Conservation (phyloP, 805 yeast species). For the Kodamaea laetipori region DNA sequence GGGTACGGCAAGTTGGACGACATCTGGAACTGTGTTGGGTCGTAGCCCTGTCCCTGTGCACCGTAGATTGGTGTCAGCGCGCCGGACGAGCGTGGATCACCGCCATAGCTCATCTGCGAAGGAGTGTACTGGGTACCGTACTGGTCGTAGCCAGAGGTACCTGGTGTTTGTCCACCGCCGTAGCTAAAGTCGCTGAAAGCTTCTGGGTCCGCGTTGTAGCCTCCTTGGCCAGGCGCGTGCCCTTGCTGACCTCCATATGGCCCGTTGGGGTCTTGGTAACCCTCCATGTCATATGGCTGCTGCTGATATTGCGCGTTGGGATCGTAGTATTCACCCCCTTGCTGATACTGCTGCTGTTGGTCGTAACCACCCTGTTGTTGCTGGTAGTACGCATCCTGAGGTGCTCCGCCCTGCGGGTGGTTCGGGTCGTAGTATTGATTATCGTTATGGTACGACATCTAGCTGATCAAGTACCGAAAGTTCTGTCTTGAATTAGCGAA, state of each 20-base stretch:
- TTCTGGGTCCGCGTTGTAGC: conserved; percentile 54
- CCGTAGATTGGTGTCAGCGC: conserved; percentile 94
- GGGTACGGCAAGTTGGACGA: conserved; percentile 93
- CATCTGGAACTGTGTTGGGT: conserved; percentile 65
- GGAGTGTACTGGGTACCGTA: conserved; percentile 77
- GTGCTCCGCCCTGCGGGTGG: conserved; percentile 30
- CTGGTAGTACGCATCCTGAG: conserved; percentile 25
- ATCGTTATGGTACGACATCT: conserved; percentile 66
- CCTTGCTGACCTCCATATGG: conserved; percentile 23
- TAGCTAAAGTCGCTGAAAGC: conserved; percentile 69
- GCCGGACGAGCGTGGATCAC: conserved; percentile 80
- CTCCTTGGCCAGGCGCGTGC: conserved; percentile 48
- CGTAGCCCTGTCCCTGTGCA: conserved; percentile 53
- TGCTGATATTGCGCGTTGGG: conserved; percentile 49
- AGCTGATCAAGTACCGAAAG: neutral
- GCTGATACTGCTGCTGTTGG: conserved; percentile 28
- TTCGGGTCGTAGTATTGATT: conserved; percentile 43
- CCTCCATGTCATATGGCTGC: conserved; percentile 51
- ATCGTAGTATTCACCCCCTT: conserved; percentile 53
- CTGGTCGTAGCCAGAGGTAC: conserved; percentile 69
- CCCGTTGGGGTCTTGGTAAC: conserved; percentile 42
- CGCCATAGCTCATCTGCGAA: conserved; percentile 85
- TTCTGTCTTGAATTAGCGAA: neutral
- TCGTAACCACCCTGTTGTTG: conserved; percentile 45
- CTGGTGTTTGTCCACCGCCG: conserved; percentile 50